These are phyloP conservation scores for Talaromyces sp. DNA, from an alignment of 2,329 filamentous ascomycete genomes.

Conservation along the genomic window DNA sequence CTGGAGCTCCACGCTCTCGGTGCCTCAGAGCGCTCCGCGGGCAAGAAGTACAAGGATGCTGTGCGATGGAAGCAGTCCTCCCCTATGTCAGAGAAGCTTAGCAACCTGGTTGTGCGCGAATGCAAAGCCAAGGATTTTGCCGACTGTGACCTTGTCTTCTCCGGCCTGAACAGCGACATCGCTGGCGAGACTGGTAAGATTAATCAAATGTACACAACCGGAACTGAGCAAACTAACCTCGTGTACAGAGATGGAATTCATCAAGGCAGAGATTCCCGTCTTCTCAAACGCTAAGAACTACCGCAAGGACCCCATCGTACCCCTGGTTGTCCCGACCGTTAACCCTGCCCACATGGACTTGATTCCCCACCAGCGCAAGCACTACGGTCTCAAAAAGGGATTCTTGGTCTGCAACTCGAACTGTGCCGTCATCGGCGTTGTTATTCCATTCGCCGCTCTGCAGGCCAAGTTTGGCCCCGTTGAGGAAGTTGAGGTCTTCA, in stretches of 20 bases:
- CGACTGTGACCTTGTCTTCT: constrained; percentile 93
- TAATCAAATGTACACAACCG: constrained; percentile 26
- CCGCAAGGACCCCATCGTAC: constrained; percentile 84
- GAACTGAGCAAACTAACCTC: neutral
- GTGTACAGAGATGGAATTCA: constrained; percentile 78
- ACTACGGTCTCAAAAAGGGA: constrained; percentile 74
- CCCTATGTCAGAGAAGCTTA: constrained; percentile 75
- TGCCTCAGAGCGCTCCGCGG: constrained; percentile 83
- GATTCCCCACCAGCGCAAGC: constrained; percentile 82
- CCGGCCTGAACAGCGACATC: constrained; percentile 87
- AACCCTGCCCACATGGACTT: constrained; percentile 86
- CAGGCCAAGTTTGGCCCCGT: constrained; percentile 83
- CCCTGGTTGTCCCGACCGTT: constrained; percentile 91
- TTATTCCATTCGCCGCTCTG: constrained; percentile 90
- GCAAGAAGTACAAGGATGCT: constrained; percentile 93
- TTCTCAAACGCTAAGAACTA: constrained; percentile 99
- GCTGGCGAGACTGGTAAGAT: constrained; percentile 81
- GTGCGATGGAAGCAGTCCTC: constrained; percentile 91
- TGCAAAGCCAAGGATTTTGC: constrained; percentile 80
- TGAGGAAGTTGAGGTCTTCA: constrained; percentile 79
- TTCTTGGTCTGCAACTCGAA: constrained; percentile 98
- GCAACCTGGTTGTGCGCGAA: constrained; percentile 79
- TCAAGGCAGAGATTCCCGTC: constrained; percentile 82
- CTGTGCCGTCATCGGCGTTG: constrained; percentile 94
- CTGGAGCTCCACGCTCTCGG: constrained; percentile 87